Evolutionary conservation across 1,284 basidiomycete species (phyloP).

Genomic region (Pterulicium gracile): DNA sequence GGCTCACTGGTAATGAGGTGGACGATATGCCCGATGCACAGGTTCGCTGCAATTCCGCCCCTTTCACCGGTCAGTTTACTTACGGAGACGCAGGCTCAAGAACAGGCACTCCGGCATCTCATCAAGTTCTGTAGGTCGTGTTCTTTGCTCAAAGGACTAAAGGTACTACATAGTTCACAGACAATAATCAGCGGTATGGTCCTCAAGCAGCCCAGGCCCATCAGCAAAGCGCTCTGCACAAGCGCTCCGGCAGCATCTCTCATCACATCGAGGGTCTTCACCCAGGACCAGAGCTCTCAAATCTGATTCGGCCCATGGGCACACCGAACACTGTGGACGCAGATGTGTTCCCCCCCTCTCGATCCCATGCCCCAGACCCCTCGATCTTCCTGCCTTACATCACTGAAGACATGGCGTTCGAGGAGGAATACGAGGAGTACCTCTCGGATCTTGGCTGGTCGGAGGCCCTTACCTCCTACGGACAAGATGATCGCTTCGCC

Average conservation of each 20-base stretch:
- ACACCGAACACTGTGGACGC: conserved; percentile 69
- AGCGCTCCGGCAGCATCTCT: conserved; percentile 70
- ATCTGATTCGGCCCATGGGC: conserved; percentile 61
- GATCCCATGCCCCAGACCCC: conserved; percentile 75
- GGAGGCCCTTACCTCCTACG: neutral
- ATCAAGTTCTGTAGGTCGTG: conserved; percentile 83
- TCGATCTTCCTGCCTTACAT: conserved; percentile 77
- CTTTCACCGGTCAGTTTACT: neutral
- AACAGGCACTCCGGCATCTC: conserved; percentile 88
- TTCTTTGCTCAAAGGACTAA: conserved; percentile 2
- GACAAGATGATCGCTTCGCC: conserved; percentile 32
- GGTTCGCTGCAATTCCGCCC: conserved; percentile 24
- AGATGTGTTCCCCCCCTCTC: conserved; percentile 74
- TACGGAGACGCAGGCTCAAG: conserved; percentile 62
- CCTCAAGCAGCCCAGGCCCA: conserved; percentile 33
- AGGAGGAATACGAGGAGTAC: conserved; percentile 84
- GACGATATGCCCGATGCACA: conserved; percentile 84
- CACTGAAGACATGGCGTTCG: conserved; percentile 77
- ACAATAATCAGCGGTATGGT: conserved; percentile 77
- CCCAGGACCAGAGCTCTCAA: conserved; percentile 62
- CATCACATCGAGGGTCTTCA: conserved; percentile 70
- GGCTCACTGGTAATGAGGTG: conserved; percentile 89
- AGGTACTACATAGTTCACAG: conserved; percentile 25
- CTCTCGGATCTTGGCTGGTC: conserved; percentile 71
- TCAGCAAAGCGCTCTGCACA: conserved; percentile 47